These are phyloP conservation scores for Porpolomopsis calyptriformis DNA, from an alignment of 768 basidiomycete genomes.

Conservation along the genomic window DNA sequence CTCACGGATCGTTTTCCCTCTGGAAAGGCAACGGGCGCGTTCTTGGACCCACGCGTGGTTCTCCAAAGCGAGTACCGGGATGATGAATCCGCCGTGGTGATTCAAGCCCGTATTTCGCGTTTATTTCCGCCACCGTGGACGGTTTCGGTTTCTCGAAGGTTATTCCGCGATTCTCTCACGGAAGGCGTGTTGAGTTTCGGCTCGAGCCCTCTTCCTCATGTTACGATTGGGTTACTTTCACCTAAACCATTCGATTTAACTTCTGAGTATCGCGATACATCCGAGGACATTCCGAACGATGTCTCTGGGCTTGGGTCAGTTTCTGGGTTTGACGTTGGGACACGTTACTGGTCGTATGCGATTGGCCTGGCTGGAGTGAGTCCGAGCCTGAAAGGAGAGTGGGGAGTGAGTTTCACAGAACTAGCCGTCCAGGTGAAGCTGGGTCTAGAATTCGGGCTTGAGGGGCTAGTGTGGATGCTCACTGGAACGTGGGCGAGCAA, in stretches of 20 bases:
- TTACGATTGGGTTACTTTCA: slow-evolving; percentile 35
- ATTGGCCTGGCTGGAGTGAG: slow-evolving; percentile 35
- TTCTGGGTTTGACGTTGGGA: slow-evolving; percentile 38
- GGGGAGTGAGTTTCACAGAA: slow-evolving; percentile 42
- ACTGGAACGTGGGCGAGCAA: slow-evolving; percentile 41
- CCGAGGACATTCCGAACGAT: slow-evolving; percentile 12
- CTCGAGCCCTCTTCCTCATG: slow-evolving; percentile 23
- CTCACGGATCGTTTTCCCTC: neutral
- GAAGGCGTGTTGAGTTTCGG: slow-evolving; percentile 36
- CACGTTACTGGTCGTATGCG: slow-evolving; percentile 39
- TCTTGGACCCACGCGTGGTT: slow-evolving; percentile 32
- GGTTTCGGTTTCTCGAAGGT: slow-evolving; percentile 36
- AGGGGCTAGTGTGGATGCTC: slow-evolving; percentile 33
- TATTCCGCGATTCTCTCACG: slow-evolving; percentile 39
- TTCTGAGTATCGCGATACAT: slow-evolving; percentile 12
- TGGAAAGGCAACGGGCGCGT: slow-evolving; percentile 27
- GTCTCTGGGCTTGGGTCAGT: slow-evolving; percentile 19
- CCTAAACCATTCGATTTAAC: slow-evolving; percentile 30
- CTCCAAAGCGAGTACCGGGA: slow-evolving; percentile 42
- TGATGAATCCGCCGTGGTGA: slow-evolving; percentile 32
- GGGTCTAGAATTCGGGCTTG: slow-evolving; percentile 37
- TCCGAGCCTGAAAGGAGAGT: slow-evolving; percentile 41
- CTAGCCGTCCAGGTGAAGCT: slow-evolving; percentile 44
- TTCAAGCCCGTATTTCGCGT: slow-evolving; percentile 11
- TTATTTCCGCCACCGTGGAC: slow-evolving; percentile 28